Base-by-base conservation (phyloP, 805 yeast species). In the Candida wancherniae region DNA sequence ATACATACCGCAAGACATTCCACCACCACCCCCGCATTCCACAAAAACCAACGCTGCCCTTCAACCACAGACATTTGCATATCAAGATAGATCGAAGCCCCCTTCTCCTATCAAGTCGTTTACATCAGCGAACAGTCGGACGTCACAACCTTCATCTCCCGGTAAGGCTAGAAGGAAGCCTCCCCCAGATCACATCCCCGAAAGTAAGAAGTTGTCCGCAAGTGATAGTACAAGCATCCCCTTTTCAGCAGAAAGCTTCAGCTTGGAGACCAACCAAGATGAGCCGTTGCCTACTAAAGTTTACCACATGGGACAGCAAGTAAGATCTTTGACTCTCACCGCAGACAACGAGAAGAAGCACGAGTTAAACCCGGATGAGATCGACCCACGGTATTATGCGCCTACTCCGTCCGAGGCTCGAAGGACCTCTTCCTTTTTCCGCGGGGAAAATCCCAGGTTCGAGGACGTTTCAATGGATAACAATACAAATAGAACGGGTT, bases 371-470 rank as follows among this genome's bases (percentile, higher is more conserved):
- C 36, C 44, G n/a, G 38, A 46, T 28, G 51, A 47, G 11, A 50
- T 57, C 11, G 54, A 51, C 20, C 64, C 67, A 5, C 51, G 47
- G 28, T 61, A 51, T 37, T 57, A 66, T 37, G 75, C 75, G 1
- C 76, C 76, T 4, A 60, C 71, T 0, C 75, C 76, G 2, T 56
- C 60, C 26, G 73, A 69, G 33, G 67, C 62, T 34, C 47, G n/a
- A n/a, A n/a, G n/a, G n/a, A n/a, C n/a, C n/a, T n/a, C n/a, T n/a
- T n/a, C n/a, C n/a, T n/a, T 57, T 11, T 40, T 55, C 15, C 55
- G 50, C 32, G 38, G 37, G 26, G 57, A 57, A 5, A 34, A 36
- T 3, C 38, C 34, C 4, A 38, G 37, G 4, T 34, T 38, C 6
- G 30, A 45, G 9, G 58, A 57, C 12, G 41, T 54, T 18, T 29